phyloP scores from a whole-genome alignment of 106 monocot species.

The Hemerocallis citrina region DNA sequence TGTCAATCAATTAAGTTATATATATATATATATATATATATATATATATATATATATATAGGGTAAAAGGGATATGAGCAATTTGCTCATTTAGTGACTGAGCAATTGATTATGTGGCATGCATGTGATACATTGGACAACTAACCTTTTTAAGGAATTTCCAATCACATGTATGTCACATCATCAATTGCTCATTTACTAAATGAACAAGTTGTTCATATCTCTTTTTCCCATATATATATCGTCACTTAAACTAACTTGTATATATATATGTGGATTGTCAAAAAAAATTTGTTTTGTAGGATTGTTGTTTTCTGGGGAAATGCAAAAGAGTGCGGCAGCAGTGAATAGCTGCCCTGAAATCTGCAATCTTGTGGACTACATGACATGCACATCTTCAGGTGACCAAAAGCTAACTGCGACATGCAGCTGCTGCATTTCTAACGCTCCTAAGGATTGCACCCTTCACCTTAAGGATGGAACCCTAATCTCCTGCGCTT shows the following conservation, averaged over 20 bases:
- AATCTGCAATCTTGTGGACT: constrained; percentile 26
- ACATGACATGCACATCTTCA: constrained; percentile 44
- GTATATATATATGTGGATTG: background rate
- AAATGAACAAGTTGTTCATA: too few relatives aligned
- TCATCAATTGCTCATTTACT: too few relatives aligned
- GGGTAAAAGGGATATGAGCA: too few relatives aligned
- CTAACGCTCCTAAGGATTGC: constrained; percentile 33
- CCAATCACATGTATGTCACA: too few relatives aligned
- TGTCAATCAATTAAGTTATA: background rate
- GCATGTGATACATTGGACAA: too few relatives aligned
- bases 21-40: background rate
- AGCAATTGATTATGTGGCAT: too few relatives aligned
- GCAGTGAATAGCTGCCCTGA: constrained; percentile 23
- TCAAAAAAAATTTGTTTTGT: background rate
- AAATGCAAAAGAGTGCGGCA: constrained; percentile 4
- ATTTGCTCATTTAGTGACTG: too few relatives aligned
- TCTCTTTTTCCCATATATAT: too few relatives aligned
- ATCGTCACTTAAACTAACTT: background rate
- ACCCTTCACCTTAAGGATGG: constrained; percentile 42
- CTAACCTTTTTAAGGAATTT: too few relatives aligned
- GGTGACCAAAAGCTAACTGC: constrained; percentile 19
- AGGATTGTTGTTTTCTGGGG: constrained; percentile 19
- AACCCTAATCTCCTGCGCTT: constrained; percentile 14
- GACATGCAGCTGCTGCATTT: constrained; percentile 42
- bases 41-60: too few relatives aligned